Evolutionary conservation across 768 basidiomycete genomes (phyloP).

Genomic region (Suillus hirtellus): DNA sequence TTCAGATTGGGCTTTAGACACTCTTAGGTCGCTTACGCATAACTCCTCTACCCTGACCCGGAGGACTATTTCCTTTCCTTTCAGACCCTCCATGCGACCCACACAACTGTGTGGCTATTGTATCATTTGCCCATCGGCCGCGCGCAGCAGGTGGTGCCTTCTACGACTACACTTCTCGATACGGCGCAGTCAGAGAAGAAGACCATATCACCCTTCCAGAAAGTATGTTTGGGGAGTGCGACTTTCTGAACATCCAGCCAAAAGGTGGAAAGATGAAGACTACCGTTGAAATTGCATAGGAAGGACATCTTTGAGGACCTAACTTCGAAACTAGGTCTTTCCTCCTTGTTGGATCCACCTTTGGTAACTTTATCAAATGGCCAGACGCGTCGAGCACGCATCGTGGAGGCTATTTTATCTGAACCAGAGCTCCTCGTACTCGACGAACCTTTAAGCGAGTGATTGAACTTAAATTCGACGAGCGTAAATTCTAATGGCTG

Average conservation of each 20-base stretch:
- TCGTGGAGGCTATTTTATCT: slow-evolving; percentile 71
- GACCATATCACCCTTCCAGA: slow-evolving; percentile 77
- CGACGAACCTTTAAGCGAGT: slow-evolving; percentile 75
- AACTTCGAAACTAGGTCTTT: slow-evolving; percentile 40
- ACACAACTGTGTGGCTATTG: too few species aligned
- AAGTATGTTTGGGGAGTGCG: slow-evolving; percentile 59
- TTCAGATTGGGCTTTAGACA: too few species aligned
- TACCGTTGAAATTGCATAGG: slow-evolving; percentile 25
- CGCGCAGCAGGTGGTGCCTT: slow-evolving; percentile 42
- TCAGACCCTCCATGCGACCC: too few species aligned
- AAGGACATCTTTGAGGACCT: slow-evolving; percentile 50
- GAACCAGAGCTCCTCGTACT: slow-evolving; percentile 76
- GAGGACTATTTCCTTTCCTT: slow-evolving; percentile 26
- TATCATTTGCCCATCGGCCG: too few species aligned
- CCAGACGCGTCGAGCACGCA: slow-evolving; percentile 84
- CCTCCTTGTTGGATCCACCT: slow-evolving; percentile 74
- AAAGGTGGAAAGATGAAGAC: slow-evolving; percentile 22
- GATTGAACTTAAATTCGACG: background rate
- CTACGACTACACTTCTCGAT: slow-evolving; percentile 91
- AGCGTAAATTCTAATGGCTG: background rate
- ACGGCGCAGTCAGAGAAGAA: slow-evolving; percentile 87
- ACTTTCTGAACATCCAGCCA: slow-evolving; percentile 33
- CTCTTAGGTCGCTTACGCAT: too few species aligned
- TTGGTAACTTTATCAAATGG: slow-evolving; percentile 87
- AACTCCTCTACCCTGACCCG: slow-evolving; percentile 37